Evolutionary conservation across 2,329 filamentous ascomycete genomes (phyloP), one percentile per base, ranked within the genome.

Genomic region (Epichloe aotearoae): DNA sequence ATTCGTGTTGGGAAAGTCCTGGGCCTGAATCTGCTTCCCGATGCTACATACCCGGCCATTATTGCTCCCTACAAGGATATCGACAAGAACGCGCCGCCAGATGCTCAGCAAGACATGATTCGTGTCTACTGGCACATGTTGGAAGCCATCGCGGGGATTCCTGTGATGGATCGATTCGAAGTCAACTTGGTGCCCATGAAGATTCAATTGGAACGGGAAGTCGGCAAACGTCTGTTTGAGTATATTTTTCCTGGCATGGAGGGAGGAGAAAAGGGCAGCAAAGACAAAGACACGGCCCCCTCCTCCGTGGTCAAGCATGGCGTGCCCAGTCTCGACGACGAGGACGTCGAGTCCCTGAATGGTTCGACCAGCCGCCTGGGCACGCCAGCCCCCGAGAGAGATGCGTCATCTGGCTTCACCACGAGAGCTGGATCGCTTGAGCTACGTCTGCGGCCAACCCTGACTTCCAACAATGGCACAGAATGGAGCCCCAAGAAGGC

Each of bases 71-170:
- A 95, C 61, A 71, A 85, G 20, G 86, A 95, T 54, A 77, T 79
- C 49, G 77, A 81, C 64, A 68, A 79, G 65, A 62, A 72, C 56
- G 59, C 72, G 63, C 56, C 56, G 23, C 54, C 56, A 15, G 59
- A 63, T 46, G 72, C 15, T 7, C 45, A 85, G 54, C 76, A 78
- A 44, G 88, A 89, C 61, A 97, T 97, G 85, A 78, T 98, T 48
- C 82, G 85, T 36, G 87, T 99, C 12, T 93, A 95, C 64, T 98
- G 94, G 88, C 83, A 96, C 64, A 96, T 96, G 88, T 76, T 98
- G 4, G 93, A 98, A 69, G 90, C 93, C 7, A 96, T 98, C 65
- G 93, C 91, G 38, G 93, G 93, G 46, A 98, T 98, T 54, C 88
- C 91, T 0, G 90, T 98, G 34, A 88, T 98, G 74, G 91, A 97